Base-by-base conservation (phyloP, 371 early-diverging fungal genomes). In the Phascolomyces articulosus region DNA sequence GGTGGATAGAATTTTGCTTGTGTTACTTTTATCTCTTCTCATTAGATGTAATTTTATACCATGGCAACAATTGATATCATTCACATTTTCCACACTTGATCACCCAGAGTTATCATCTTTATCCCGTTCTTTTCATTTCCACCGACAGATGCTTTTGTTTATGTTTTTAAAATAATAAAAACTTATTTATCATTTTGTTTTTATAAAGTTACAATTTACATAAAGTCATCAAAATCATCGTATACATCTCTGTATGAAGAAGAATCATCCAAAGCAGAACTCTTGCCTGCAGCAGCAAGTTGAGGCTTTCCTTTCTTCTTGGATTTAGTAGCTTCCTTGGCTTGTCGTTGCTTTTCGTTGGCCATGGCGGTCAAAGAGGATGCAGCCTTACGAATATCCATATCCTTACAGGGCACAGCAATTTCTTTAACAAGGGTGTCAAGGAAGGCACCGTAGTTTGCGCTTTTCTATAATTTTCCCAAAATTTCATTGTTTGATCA, bases 301-400 rank as follows among this genome's bases (percentile, higher is more conserved):
- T 86, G 84, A 58, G 86, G 84, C 67, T 78, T 87, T 60, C 83
- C 86, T 75, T 90, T 91, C 77, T 88, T 88, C 76, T 88, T 88
- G 65, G 77, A 64, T 78, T 91, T 93, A 40, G 68, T 59, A 4
- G 87, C 86, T 15, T 92, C 94, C 74, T 85, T 86, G 21, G 86
- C 86, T 18, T 88, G 86, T 56, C 85, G 88, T 80, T 94, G 94
- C 82, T 97, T 96, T 73, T 96, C 97, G 72, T 94, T 95, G 56
- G 94, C 93, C 65, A 96, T 75, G 6, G 90, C 86, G 4, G 91
- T 90, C 67, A 96, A 69, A 4, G 92, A 76, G 55, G 91, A 85
- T 9, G 95, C 78, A 21, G 91, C 74, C 69, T 91, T 90, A 69
- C 92, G 89, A 4, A 94, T 87, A 66, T 95, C 96, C 23, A 87